These are phyloP conservation scores for Scorias spongiosa DNA, from an alignment of 2,329 filamentous ascomycete species.

Conservation along the genomic window DNA sequence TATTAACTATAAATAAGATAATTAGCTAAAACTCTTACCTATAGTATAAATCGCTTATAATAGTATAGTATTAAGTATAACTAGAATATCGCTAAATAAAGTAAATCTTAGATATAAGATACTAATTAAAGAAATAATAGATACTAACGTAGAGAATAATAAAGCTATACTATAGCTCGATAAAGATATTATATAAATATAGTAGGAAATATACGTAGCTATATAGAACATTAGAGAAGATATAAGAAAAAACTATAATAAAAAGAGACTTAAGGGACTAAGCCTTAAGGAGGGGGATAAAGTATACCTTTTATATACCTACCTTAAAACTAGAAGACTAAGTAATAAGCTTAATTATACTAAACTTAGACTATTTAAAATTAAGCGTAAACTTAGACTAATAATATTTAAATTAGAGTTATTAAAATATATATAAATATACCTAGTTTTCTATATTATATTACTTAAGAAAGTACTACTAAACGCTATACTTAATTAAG, in stretches of 20 bases:
- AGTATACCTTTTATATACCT: neutral
- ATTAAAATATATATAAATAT: neutral
- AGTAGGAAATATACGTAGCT: neutral
- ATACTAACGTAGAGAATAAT: neutral
- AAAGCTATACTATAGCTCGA: neutral
- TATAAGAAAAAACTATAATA: neutral
- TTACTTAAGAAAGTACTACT: neutral
- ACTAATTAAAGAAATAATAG: neutral
- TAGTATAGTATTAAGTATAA: neutral
- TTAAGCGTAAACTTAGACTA: neutral
- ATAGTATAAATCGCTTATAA: neutral
- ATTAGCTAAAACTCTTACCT: neutral
- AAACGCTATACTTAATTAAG: neutral
- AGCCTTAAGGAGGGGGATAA: neutral
- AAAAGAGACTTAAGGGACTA: neutral
- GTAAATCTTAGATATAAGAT: neutral
- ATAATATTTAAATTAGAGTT: neutral
- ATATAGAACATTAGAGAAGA: neutral
- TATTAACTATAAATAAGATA: neutral
- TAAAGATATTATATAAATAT: neutral
- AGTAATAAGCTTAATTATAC: neutral
- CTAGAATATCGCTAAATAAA: neutral
- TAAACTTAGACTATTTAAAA: neutral
- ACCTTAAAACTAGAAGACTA: neutral
- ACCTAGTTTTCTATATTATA: neutral